Evolutionary conservation across 2,329 filamentous ascomycete species (phyloP).

Genomic region (Fusarium pilosicola): DNA sequence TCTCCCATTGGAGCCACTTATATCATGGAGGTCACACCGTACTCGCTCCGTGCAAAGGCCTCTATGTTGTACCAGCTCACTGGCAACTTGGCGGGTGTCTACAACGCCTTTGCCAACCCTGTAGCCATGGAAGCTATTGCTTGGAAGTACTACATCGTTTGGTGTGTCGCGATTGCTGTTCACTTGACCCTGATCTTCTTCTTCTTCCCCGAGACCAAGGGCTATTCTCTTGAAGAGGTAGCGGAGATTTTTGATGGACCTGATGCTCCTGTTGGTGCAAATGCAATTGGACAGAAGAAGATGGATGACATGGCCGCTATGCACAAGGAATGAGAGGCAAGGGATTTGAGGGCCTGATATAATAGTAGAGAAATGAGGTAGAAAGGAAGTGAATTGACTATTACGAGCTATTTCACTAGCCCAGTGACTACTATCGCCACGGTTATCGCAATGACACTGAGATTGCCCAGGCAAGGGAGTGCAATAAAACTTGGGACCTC

Average conservation of each 20-base stretch:
- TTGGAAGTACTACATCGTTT: conserved; percentile 59
- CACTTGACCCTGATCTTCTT: conserved; percentile 43
- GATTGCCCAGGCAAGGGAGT: no score
- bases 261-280: conserved; percentile 28
- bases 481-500: no score
- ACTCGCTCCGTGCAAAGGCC: conserved; percentile 45
- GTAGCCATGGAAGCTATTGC: conserved; percentile 53
- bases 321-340: neutral
- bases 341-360: neutral
- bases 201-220: conserved; percentile 43
- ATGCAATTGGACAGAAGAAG: conserved; percentile 35
- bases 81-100: conserved; percentile 43
- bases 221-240: conserved; percentile 37
- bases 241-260: conserved; percentile 39
- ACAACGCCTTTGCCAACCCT: conserved; percentile 57
- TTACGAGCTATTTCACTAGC: neutral
- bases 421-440: neutral
- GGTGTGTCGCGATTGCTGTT: conserved; percentile 47
- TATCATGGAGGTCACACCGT: conserved; percentile 55
- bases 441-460: neutral
- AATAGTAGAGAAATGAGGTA: neutral
- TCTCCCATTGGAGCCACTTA: conserved; percentile 57
- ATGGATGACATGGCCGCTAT: conserved; percentile 6
- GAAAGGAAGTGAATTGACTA: neutral
- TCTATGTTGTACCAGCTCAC: conserved; percentile 46